phyloP scores from a whole-genome alignment of 305 asterid species.

The Solanum chacoense region DNA sequence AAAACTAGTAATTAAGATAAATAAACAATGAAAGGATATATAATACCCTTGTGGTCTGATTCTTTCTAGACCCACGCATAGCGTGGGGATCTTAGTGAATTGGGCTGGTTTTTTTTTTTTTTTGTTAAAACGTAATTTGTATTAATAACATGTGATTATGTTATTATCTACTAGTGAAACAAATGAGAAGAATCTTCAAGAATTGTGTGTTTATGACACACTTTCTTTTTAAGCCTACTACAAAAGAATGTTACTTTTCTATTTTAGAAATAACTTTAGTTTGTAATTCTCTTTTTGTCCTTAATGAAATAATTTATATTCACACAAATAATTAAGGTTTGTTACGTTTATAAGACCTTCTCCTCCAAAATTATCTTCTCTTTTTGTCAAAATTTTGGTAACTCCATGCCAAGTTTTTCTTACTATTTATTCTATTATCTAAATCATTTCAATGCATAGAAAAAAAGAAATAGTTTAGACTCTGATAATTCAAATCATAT shows the following conservation, averaged over 20 bases:
- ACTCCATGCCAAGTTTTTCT: background rate
- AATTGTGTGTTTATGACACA: background rate
- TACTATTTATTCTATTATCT: background rate
- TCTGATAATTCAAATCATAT: background rate
- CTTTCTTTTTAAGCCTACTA: background rate
- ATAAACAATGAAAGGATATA: background rate
- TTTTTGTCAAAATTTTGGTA: too few species aligned
- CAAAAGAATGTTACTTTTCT: background rate
- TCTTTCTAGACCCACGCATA: background rate
- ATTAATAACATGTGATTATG: background rate
- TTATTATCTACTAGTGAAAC: background rate
- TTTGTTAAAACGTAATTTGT: background rate
- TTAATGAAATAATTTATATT: too few species aligned
- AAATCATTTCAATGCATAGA: background rate
- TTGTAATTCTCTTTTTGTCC: background rate
- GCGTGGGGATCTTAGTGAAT: background rate
- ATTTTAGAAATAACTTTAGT: too few species aligned
- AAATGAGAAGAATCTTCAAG: background rate
- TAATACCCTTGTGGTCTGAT: background rate
- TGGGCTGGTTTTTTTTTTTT: background rate
- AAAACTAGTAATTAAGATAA: background rate
- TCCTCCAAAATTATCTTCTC: background rate
- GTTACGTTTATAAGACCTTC: too few species aligned
- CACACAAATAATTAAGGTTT: background rate
- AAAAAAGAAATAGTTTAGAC: background rate